Evolutionary conservation across 2,329 filamentous ascomycete genomes (phyloP), one percentile per base, ranked within the genome.

Genomic region (Clonostachys rhizophaga): DNA sequence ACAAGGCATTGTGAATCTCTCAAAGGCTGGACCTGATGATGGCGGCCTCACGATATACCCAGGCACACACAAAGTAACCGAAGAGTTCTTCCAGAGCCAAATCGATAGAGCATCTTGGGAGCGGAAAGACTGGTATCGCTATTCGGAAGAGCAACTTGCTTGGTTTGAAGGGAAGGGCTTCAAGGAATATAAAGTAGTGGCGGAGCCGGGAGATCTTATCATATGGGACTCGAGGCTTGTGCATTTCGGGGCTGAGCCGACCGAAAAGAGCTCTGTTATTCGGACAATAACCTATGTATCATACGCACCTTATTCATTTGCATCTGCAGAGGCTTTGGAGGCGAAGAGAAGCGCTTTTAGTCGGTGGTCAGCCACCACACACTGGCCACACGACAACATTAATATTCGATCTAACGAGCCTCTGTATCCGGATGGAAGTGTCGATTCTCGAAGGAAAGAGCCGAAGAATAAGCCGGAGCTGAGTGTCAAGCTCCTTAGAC

Each of bases 141-240:
- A 63, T 52, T 61, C 63, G 3, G 57, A 65, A 18, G 45, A 44
- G 24, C 49, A 52, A 24, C 45, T 57, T 42, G 45, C 49, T 18
- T 55, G 54, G 53, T 53, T 54, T 17, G 50, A 51, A 44, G 48
- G 52, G 16, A 51, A 46, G 14, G 51, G 54, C 0, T 54, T 48
- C 40, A 46, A 51, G 43, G 42, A 50, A 13, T 41, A 49, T 47
- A 54, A 54, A 47, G 48, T 56, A 18, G 48, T 52, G 40, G 50
- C 54, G 47, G 52, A 51, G 14, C 54, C 54, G 2, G 52, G 51
- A 14, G 54, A 56, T 45, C 50, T 56, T 35, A 54, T 73, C 6
- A 57, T 74, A 7, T 72, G 71, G 72, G 71, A 74, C 49, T 68
- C 66, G 5, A 58, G 74, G 5, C 71, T 69, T 1, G 68, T 75